Evolutionary conservation across 179 eudicot species (phyloP), one percentile per base, ranked within the genome.

Genomic region (Amaranthus tricolor): DNA sequence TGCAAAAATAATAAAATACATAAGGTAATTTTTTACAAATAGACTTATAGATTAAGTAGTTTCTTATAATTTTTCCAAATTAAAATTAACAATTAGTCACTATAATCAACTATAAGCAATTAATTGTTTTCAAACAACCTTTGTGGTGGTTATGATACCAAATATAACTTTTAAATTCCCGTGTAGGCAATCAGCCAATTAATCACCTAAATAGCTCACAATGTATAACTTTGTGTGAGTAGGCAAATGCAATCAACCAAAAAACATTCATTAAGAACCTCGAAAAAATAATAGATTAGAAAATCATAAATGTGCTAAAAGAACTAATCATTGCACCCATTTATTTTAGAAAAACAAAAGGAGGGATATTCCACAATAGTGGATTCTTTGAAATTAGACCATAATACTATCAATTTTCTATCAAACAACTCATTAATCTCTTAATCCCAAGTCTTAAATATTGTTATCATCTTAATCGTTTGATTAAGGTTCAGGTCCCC

Each of bases 401-500:
- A 61, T 24, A 61, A 54, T 54, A 54, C 6, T 54, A 11, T 54
- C 14, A 54, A 4, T 9, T n/a, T 12, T 5, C 16, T 54, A 54
- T 12, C 16, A 12, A 54, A 54, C 14, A 9, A 54, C 14, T 15
- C 4, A 61, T 61, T 20, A 11, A 9, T 21, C 2, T 44, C 58
- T 21, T 61, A 8, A 24, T 62, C 40, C 6, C 15, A 9, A 65
- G 17, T 21, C 69, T 10, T 65, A 17, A 16, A 65, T 12, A 14
- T 10, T 65, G 50, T 45, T 45, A 44, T 15, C 2, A 24, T 5
- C 14, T 15, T 47, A 15, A 47, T 15, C 51, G 6, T 66, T 14
- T 47, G 53, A 65, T 66, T 45, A 72, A 61, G 66, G 70, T 74
- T 64, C 77, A 63, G n/a, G 11, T 13, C 70, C 50, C 77, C 69